Base-by-base conservation (phyloP, 2,329 filamentous ascomycete species). In the Pseudogymnoascus sp. region DNA sequence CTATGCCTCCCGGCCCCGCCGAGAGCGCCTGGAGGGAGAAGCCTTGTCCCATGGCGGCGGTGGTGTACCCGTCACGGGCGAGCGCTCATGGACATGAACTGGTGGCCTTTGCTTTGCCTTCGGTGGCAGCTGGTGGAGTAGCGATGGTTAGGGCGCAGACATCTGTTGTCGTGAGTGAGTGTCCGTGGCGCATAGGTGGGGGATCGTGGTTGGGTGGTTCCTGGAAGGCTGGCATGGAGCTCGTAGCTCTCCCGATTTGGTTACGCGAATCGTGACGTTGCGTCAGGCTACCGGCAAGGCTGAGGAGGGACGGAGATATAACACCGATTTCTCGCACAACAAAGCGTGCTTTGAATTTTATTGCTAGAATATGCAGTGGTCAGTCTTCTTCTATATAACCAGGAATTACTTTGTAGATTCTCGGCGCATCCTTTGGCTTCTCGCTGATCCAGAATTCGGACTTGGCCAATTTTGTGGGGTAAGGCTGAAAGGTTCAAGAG, bases 11-110 rank as follows among this genome's bases (percentile, higher is more conserved):
- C 60, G 91, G 89, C 72, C 92, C 94, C 65, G 91, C 90, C 60
- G 91, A 94, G 66, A 95, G 89, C 71, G 91, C 92, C 60, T 91
- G 90, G 69, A 96, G 85, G 64, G 93, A 97, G 77, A 97, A 97
- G 66, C 91, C 92, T 81, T 99, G 94, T 66, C 94, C 94, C 94
- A 99, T 99, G 66, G 47, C 47, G 47, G 47, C 25, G 47, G 47
- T 54, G 58, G 64, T 62, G 58, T 30, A 41, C 54, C 47, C 61
- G 64, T 71, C 69, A 71, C 69, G 63, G 64, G 65, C 58, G 60
- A 60, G 39, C 65, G 66, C 58, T 67, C 68, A 71, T 71, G 28
- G 61, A 65, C 47, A 54, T 54, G 47, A 54, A 32, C 30, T 18
- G 9, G 28, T 32, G n/a, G 43, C 43, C 43, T 30, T n/a, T 25